Conservation (phyloP, 2,329 filamentous ascomycete species). For the Acrocalymma vagum region DNA sequence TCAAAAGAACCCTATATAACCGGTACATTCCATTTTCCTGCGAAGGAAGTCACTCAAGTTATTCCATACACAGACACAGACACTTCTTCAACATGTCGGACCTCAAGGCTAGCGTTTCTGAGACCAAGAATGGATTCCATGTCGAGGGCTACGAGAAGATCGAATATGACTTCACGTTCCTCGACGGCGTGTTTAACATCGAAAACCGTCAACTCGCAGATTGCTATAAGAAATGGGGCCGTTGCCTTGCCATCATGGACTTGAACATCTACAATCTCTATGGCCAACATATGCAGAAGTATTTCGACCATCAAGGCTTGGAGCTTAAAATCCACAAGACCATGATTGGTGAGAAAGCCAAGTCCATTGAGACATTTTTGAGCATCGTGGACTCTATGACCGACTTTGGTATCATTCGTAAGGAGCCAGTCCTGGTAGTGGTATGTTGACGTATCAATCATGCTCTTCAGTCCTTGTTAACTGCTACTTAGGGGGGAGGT, state of each 20-base stretch:
- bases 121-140: constrained; percentile 72
- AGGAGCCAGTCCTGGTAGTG: constrained; percentile 54
- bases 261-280: constrained; percentile 75
- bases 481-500: constrained; percentile 49
- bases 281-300: constrained; percentile 70
- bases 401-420: constrained; percentile 74
- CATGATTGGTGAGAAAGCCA: constrained; percentile 78
- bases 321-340: constrained; percentile 74
- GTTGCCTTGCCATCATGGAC: constrained; percentile 74
- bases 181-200: constrained; percentile 72
- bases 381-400: constrained; percentile 78
- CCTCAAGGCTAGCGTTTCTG: constrained; percentile 68
- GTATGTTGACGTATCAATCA: constrained; percentile 24
- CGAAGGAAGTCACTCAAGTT: constrained; percentile 35
- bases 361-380: constrained; percentile 74
- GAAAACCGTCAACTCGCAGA: constrained; percentile 69
- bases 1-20: too few species aligned
- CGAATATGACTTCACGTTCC: constrained; percentile 77
- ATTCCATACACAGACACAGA: constrained; percentile 22
- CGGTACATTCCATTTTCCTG: too few species aligned
- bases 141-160: constrained; percentile 80
- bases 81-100: constrained; percentile 67
- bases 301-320: constrained; percentile 72
- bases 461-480: constrained; percentile 11
- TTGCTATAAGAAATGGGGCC: constrained; percentile 71